Base-by-base conservation (phyloP, 148 eudicot species). In the Vaccinium corymbosum region DNA sequence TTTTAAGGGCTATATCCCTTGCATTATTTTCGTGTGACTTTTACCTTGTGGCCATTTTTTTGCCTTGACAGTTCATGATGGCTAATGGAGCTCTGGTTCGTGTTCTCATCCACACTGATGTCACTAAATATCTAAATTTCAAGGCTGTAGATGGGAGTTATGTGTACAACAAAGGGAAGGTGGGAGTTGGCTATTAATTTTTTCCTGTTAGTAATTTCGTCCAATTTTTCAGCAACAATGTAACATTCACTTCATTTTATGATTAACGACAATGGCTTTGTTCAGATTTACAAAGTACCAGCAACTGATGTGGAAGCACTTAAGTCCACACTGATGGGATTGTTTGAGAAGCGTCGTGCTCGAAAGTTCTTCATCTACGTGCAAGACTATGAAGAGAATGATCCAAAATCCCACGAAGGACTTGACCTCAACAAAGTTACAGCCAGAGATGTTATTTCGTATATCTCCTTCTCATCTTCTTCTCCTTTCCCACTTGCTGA, bases 331-430 rank as follows among this genome's bases (percentile, higher is more conserved):
- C 86, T 89, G 66, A 89, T 90, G 92, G 92, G 92, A 9, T 78
- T 90, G 76, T 90, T 89, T 79, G 92, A 90, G 85, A 90, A 90
- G 91, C 89, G 92, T 25, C 92, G 92, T 68, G 92, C 89, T 55
- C 85, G 92, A 66, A 90, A 90, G 85, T 90, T 90, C 86, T 90
- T 90, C 81, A 87, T 90, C 42, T 90, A 86, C 56, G 92, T 90
- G 71, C 92, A 90, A 83, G 91, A 89, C 68, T 90, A 90, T 64
- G 83, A 89, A 16, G 91, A 90, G 75, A 90, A 42, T 46, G 90
- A 90, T 79, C 92, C 91, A 10, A 90, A 89, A 81, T 84, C 92
- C 62, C 91, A 90, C 64, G 90, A 89, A 80, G 92, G 92, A 57
- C 78, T 90, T 85, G 91, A 89, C 83, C 86, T 90, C 50, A 89